Evolutionary conservation across 2,329 filamentous ascomycete species (phyloP).

Genomic region (Fusarium coicis): DNA sequence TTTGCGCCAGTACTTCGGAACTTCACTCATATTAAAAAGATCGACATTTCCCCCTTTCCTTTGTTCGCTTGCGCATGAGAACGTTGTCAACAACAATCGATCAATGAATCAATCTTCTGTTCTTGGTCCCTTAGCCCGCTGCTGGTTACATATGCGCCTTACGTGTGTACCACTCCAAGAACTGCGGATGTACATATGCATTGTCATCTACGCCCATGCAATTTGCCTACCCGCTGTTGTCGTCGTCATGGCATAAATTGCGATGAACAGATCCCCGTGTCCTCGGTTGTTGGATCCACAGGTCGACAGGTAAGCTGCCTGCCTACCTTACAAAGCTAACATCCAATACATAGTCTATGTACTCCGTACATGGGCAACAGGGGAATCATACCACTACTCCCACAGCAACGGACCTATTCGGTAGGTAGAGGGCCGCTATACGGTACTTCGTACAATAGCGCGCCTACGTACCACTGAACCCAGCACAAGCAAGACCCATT

Average conservation of each 20-base stretch:
- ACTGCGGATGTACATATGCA: constrained; percentile 1
- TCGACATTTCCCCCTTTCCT: constrained; percentile 22
- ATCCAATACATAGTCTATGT: too few species aligned
- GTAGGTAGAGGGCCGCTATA: background rate
- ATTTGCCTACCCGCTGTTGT: constrained; percentile 14
- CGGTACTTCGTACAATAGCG: constrained; percentile 9
- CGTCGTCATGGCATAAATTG: constrained; percentile 40
- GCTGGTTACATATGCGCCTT: constrained; percentile 23
- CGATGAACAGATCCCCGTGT: constrained; percentile 33
- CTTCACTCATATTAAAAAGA: constrained; percentile 30
- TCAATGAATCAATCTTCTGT: background rate
- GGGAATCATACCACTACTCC: constrained; percentile 23
- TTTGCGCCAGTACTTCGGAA: background rate
- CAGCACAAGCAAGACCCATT: constrained; percentile 10
- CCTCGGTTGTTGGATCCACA: constrained; percentile 12
- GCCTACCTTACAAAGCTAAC: too few species aligned
- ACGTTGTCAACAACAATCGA: constrained; percentile 1
- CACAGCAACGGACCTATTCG: constrained; percentile 5
- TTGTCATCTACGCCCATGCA: constrained; percentile 14
- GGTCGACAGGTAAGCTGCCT: background rate
- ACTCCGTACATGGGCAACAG: background rate
- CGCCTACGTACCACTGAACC: background rate
- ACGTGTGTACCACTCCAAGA: constrained; percentile 14
- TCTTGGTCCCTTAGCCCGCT: constrained; percentile 26
- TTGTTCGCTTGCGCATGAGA: constrained; percentile 15